Evolutionary conservation across 2,329 filamentous ascomycete species (phyloP), one percentile per base, ranked within the genome.

Genomic region (Fusarium coffeatum): DNA sequence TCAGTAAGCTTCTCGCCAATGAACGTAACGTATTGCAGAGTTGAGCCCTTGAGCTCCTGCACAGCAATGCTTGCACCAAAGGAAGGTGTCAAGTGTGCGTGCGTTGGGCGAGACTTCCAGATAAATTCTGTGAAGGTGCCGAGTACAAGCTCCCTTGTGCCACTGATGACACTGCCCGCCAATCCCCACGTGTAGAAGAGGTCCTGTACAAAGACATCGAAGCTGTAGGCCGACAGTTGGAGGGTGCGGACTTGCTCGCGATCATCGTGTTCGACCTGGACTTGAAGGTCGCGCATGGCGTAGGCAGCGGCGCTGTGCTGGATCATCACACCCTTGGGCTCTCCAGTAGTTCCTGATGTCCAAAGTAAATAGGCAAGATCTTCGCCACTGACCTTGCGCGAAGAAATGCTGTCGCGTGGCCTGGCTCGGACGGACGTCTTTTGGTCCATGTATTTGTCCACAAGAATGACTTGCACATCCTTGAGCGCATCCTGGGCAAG

Each of bases 291-390:
- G 0, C 59, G 46, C 66, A 68, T 68, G 2, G 66, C 66, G 25
- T 66, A 34, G 1, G 65, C 50, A 0, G 66, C 66, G 3, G 66
- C 66, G 2, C 45, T 51, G 27, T 68, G 66, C 8, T 69, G 66
- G 2, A 68, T 55, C 66, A 68, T 68, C 3, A 68, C 66, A 7
- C 66, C 66, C 27, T 68, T 68, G 10, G 65, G 66, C 4, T 68
- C 59, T 2, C 66, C 66, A 0, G 66, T 68, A 0, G 66, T 68
- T 8, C 66, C 66, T 1, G 66, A 68, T 6, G 65, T 68, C 66
- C 66, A 68, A 0, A 68, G 25, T 0, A 68, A 22, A 27, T 68
- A 68, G 1, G 66, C 66, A 11, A 68, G n/a, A 4, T 69, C 49
- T 5, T 49, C 22, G 0, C 66, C 66, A 0, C 16, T 23, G 22